Evolutionary conservation across 2,329 filamentous ascomycete genomes (phyloP).

Genomic region (Stenocarpella maydis): DNA sequence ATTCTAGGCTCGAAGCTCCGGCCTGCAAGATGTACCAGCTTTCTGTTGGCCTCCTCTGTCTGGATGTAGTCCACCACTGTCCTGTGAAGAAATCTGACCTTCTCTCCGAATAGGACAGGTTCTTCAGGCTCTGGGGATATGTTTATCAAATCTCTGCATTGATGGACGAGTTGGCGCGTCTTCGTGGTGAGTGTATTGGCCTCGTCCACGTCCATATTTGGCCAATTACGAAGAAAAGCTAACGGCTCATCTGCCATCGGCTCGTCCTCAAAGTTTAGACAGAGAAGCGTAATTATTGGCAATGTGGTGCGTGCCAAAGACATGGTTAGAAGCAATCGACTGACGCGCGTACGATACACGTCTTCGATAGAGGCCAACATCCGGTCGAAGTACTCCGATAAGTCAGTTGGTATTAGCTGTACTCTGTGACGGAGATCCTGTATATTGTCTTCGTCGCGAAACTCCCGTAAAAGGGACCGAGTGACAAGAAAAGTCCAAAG

Average conservation of each 20-base stretch:
- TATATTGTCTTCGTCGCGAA: constrained; percentile 30
- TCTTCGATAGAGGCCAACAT: constrained; percentile 29
- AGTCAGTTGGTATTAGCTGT: constrained; percentile 33
- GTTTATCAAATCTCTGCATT: constrained; percentile 26
- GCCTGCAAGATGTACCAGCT: neutral
- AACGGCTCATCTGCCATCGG: neutral
- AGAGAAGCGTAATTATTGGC: constrained; percentile 7
- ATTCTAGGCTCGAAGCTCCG: neutral
- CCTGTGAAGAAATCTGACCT: constrained; percentile 28
- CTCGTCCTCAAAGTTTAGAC: constrained; percentile 12
- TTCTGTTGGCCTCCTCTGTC: constrained; percentile 33
- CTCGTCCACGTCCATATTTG: neutral
- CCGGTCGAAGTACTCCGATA: neutral
- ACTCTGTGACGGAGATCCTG: constrained; percentile 29
- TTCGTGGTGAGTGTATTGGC: neutral
- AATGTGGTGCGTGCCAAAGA: constrained; percentile 10
- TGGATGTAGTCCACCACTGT: constrained; percentile 32
- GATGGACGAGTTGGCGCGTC: constrained; percentile 9
- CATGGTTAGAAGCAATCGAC: constrained; percentile 7
- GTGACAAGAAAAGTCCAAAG: constrained; percentile 35
- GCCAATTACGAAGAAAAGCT: constrained; percentile 9
- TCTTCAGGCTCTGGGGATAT: constrained; percentile 1
- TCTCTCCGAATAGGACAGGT: constrained; percentile 19
- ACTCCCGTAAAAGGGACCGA: constrained; percentile 7
- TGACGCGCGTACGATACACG: neutral